A percentile compares a stretch with the other conserved stretches of the same genome.
phyloP scores from a whole-genome alignment of 2,329 filamentous ascomycete species.

The Leptosphaerulina australis region DNA sequence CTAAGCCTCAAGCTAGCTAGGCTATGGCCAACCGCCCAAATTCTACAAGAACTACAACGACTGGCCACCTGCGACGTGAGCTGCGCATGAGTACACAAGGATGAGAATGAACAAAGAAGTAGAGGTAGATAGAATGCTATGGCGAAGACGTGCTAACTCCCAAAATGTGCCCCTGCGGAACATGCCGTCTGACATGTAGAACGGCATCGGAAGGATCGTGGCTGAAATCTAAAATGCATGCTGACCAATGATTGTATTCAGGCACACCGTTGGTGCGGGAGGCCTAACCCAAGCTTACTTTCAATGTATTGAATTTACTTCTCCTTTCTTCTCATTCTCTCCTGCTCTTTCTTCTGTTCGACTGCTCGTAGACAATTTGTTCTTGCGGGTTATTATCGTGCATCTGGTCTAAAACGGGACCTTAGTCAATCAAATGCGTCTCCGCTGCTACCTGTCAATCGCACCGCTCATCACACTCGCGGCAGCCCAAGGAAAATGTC shows the following conservation, averaged over 20 bases:
- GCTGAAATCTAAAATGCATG: neutral
- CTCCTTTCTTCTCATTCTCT: neutral
- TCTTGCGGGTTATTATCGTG: neutral
- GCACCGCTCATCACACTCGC: neutral
- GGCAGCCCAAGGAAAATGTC: conserved; percentile 6
- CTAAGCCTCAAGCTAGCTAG: no score
- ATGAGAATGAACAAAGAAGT: no score
- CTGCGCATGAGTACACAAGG: neutral
- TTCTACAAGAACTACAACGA: conserved; percentile 38
- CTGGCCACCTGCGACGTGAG: conserved; percentile 1
- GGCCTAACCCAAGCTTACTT: neutral
- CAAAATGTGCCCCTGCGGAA: neutral
- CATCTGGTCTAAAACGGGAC: neutral
- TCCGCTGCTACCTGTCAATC: neutral
- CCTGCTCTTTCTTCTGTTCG: no score
- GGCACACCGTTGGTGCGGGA: neutral
- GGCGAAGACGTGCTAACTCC: no score
- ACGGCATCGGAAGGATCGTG: neutral
- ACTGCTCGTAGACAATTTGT: no score
- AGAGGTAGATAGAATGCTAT: no score
- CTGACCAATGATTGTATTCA: neutral
- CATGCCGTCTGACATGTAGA: conserved; percentile 2
- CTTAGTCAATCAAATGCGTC: no score
- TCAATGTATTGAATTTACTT: neutral
- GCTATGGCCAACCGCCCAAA: no score